These are phyloP conservation scores for Cordyceps cicadae DNA, from an alignment of 2,329 filamentous ascomycete genomes.

Conservation along the genomic window DNA sequence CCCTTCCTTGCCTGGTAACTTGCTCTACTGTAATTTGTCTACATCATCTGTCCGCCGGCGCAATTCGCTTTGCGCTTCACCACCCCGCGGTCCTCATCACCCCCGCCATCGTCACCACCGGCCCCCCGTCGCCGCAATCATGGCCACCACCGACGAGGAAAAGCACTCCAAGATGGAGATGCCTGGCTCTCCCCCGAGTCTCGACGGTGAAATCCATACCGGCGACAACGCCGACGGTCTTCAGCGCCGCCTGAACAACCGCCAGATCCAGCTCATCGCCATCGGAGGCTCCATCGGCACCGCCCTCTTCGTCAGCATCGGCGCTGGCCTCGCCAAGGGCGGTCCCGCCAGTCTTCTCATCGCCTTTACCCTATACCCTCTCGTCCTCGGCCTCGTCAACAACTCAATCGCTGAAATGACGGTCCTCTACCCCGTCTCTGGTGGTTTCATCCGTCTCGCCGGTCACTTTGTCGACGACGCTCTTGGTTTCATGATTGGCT, in stretches of 20 bases:
- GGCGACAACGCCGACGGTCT: constrained; percentile 29
- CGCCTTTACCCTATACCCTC: constrained; percentile 48
- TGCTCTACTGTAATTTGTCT: neutral
- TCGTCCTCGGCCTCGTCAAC: constrained; percentile 53
- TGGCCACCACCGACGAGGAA: constrained; percentile 10
- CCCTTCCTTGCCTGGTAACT: neutral
- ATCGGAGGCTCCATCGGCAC: constrained; percentile 51
- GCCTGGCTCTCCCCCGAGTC: constrained; percentile 19
- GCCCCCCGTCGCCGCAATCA: neutral
- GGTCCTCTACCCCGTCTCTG: constrained; percentile 52
- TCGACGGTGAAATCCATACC: constrained; percentile 17
- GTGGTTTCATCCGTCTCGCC: constrained; percentile 56
- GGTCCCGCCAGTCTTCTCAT: constrained; percentile 46
- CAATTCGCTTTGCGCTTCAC: constrained; percentile 4
- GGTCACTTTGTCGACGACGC: constrained; percentile 60
- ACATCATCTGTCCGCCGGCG: neutral
- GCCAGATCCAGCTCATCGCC: constrained; percentile 51
- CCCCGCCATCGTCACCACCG: neutral
- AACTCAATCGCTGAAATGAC: constrained; percentile 60
- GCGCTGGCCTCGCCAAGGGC: constrained; percentile 39
- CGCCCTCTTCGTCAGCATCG: constrained; percentile 54
- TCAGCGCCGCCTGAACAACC: constrained; percentile 43
- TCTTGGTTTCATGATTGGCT: constrained; percentile 45
- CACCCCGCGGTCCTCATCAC: neutral
- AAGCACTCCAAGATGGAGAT: constrained; percentile 18